Evolutionary conservation across 805 yeast genomes (phyloP).

Genomic region (Candida adriatica): DNA sequence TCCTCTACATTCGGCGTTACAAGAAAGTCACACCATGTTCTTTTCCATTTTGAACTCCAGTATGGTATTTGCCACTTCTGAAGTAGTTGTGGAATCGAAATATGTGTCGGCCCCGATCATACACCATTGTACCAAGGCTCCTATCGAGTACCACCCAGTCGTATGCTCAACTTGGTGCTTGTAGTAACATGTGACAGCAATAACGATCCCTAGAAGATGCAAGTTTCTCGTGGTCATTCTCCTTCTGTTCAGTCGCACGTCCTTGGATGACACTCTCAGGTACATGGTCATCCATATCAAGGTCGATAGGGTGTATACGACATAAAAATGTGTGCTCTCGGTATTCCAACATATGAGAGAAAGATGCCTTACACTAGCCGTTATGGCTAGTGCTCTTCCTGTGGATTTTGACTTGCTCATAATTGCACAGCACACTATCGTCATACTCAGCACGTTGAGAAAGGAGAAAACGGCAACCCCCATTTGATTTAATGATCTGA

Average conservation of each 20-base stretch:
- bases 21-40: too few species aligned
- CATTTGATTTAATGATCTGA: constrained; percentile 3
- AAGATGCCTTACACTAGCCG: neutral
- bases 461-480: neutral
- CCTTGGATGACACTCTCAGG: constrained; percentile 4
- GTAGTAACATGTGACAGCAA: constrained; percentile 2
- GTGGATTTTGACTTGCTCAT: constrained; percentile 1
- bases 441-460: neutral
- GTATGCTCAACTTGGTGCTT: constrained; percentile 7
- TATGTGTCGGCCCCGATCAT: constrained; percentile 3
- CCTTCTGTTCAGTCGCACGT: constrained; percentile 4
- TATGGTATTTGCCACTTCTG: constrained; percentile 4
- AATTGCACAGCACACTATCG: neutral
- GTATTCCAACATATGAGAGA: constrained; percentile 1
- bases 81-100: constrained; percentile 1
- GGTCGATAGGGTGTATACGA: constrained; percentile 2
- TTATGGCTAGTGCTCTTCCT: neutral
- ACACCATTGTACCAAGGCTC: constrained; percentile 5
- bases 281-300: constrained; percentile 2
- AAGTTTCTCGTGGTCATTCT: constrained; percentile 3
- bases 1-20: too few species aligned
- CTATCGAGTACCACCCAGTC: constrained; percentile 6
- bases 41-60: constrained; percentile 1
- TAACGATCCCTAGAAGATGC: neutral
- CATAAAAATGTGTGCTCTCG: constrained; percentile 3